Base-by-base conservation (phyloP, 768 basidiomycete species). In the Hemileccinum impolitum region DNA sequence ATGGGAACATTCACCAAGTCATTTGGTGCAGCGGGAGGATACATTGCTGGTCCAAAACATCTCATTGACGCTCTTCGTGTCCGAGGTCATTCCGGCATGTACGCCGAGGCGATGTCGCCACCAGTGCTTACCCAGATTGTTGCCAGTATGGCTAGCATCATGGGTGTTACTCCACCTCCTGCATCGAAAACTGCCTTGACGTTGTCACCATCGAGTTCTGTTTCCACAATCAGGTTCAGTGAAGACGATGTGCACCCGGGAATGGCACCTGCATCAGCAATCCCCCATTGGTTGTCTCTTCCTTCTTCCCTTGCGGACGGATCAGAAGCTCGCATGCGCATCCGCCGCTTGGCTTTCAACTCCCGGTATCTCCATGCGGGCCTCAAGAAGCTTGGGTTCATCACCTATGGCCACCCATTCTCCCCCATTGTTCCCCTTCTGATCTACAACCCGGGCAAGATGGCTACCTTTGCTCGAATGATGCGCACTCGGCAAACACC, bases 1-100 rank as follows among this genome's bases (percentile, higher is more conserved):
- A 99, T 99, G 96, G 96, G 96, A 42, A 99, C 96, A 0, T 96
- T 99, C 68, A 99, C 95, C 21, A 92, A 91, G 67, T 91, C 90
- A 0, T 94, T 94, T 60, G 92, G 91, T 47, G 89, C 93, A 1
- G 87, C 94, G 0, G 95, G 95, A 39, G 95, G 96, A 3, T 98
- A 98, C 70, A 85, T 99, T 53, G 79, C 94, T 4, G 94, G 94
- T 7, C 82, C 72, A 57, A 94, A 90, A 61, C 67, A 73, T 2
- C 72, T 95, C 52, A 86, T 98, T 55, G 85, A 92, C 56, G 75
- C 83, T 6, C 77, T 99, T 8, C 89, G 94, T 13, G 61, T 93
- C 19, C 78, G 81, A 39, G 89, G 89, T 1, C 85, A 95, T 65
- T 81, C 90, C 0, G 85, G 87, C 28, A 66, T 82, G 18, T 97